Evolutionary conservation across 306 rosid species (phyloP).

Genomic region (Bauhinia variegata): DNA sequence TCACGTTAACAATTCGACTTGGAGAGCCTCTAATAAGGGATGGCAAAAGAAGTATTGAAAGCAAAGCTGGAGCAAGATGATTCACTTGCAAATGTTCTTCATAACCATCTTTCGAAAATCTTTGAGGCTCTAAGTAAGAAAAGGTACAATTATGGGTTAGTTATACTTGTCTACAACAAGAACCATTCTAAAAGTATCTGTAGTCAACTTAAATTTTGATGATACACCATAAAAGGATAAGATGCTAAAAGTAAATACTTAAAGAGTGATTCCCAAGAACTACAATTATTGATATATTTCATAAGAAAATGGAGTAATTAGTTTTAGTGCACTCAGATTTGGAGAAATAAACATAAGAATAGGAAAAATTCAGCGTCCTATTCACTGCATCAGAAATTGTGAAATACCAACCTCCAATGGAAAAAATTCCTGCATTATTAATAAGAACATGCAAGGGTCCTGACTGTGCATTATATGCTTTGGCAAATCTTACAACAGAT

Average conservation of each 20-base stretch:
- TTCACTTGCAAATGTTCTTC: constrained; percentile 99
- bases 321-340: constrained; percentile 7
- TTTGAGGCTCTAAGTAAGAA: constrained; percentile 76
- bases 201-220: constrained; percentile 1
- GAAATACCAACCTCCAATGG: constrained; percentile 78
- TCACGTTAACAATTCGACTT: constrained; percentile 89
- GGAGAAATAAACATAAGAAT: constrained; percentile 21
- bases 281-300: background rate
- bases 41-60: constrained; percentile 90
- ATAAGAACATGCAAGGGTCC: constrained; percentile 91
- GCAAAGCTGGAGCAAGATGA: constrained; percentile 95
- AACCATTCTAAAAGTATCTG: constrained; percentile 9
- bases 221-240: background rate
- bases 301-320: too few species aligned
- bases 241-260: constrained; percentile 5
- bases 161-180: constrained; percentile 28
- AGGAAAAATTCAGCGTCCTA: background rate
- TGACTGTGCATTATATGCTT: constrained; percentile 86
- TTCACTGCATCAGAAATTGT: constrained; percentile 3
- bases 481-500: constrained; percentile 80
- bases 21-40: constrained; percentile 95
- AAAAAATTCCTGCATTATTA: constrained; percentile 95
- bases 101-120: constrained; percentile 83
- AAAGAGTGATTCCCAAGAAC: constrained; percentile 19
- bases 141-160: constrained; percentile 31